Evolutionary conservation across 345 rosid genomes (phyloP), one percentile per base, ranked within the genome.

Genomic region (Linum tenue): DNA sequence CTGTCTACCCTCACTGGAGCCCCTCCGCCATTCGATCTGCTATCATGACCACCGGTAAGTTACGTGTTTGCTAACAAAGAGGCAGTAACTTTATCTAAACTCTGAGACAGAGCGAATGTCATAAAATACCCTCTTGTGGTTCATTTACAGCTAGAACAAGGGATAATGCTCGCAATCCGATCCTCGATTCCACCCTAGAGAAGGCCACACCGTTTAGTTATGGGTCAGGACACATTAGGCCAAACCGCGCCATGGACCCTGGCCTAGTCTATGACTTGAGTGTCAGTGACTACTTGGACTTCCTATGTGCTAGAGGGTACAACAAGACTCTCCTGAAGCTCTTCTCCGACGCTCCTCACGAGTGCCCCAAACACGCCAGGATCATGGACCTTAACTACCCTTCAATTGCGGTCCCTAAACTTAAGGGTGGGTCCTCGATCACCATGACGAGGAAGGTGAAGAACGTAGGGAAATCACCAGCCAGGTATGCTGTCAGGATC

Each of bases 401-500:
- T 57, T 57, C 60, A 7, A 57, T 57, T 37, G 37, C 60, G 22
- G 60, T 57, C 60, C 60, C 37, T 22, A 17, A 22, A 7, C 60
- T 57, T 37, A 12, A 12, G 14, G 2, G 9, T 12, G 22, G 22
- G 9, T 1, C 31, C 1, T 57, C 5, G 60, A 37, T 22, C 3
- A 57, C 60, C 1, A 6, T 57, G 37, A 57, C 60, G 16, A 57
- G 60, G 38, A 57, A 31, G 38, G 37, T 57, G 5, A 57, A 17
- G 37, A 57, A 57, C 22, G 60, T 57, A 3, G 60, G 37, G 53
- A 48, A 41, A 12, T 6, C 10, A 2, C 59, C 70, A 16, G 70
- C 67, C 36, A 16, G 31, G 22, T 72, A 72, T 7, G 63, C 4
- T 11, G 71, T 63, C n/a, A 10, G 16, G 6, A 35, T 63, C n/a